A percentile compares a stretch with the other conserved stretches of the same genome.
Evolutionary conservation across 1,284 basidiomycete species (phyloP).

Genomic region (Malassezia sympodialis): DNA sequence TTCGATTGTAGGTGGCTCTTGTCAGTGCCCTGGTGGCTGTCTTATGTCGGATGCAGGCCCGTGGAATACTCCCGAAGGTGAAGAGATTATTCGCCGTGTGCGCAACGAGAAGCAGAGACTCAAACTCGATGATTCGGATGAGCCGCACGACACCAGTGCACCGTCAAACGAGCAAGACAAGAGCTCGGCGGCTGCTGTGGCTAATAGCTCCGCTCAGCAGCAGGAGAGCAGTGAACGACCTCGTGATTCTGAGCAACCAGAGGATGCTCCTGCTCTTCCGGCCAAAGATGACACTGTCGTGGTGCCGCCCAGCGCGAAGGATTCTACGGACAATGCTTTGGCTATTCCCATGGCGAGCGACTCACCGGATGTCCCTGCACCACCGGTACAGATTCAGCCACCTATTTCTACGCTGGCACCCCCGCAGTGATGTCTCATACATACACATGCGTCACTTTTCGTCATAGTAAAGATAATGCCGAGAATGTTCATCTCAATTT

Average conservation of each 20-base stretch:
- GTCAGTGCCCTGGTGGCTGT: conserved; percentile 71
- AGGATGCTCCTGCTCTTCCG: neutral
- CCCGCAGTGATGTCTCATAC: neutral
- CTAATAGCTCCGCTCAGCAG: neutral
- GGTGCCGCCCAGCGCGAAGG: neutral
- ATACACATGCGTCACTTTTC: neutral
- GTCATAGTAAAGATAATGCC: neutral
- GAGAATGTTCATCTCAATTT: neutral
- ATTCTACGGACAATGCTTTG: neutral
- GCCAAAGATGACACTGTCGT: neutral
- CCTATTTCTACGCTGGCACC: neutral
- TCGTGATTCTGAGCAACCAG: neutral
- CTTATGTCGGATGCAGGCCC: conserved; percentile 82
- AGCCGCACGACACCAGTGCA: neutral
- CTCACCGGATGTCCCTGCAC: neutral
- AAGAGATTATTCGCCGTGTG: conserved; percentile 35
- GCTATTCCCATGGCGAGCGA: neutral
- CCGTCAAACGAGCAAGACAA: neutral
- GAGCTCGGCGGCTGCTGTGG: neutral
- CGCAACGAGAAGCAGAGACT: conserved; percentile 26
- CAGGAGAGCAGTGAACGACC: neutral
- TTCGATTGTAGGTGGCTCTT: conserved; percentile 70
- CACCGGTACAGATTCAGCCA: neutral
- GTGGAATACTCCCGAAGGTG: conserved; percentile 59
- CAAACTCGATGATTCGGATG: conserved; percentile 17